phyloP scores from a whole-genome alignment of 108 stramenopile genomes.

The Discostella stelligeroides region DNA sequence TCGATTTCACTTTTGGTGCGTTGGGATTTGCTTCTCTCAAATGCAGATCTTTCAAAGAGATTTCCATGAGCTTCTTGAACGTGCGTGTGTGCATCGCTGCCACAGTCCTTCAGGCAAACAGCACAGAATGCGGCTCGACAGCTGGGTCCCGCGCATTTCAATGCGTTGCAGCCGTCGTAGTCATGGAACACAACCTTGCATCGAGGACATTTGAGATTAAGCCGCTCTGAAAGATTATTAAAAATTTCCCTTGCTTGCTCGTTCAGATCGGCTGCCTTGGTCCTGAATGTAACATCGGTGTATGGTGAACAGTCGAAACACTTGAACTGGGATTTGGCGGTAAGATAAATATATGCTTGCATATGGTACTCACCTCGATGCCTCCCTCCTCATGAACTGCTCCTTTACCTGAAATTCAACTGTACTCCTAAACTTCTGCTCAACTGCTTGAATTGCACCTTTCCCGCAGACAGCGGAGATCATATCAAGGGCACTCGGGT shows the following conservation, averaged over 20 bases:
- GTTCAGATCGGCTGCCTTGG: constrained; percentile 25
- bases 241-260: constrained; percentile 36
- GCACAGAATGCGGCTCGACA: constrained; percentile 55
- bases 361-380: constrained; percentile 17
- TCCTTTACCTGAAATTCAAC: constrained; percentile 48
- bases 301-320: too few relatives aligned
- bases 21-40: constrained; percentile 14
- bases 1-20: constrained; percentile 22
- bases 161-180: constrained; percentile 59
- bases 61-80: constrained; percentile 22
- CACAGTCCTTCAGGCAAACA: constrained; percentile 54
- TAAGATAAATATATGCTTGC: too few relatives aligned
- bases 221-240: constrained; percentile 39
- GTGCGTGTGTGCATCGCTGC: constrained; percentile 48
- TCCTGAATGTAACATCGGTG: background rate
- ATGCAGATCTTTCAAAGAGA: constrained; percentile 42
- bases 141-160: constrained; percentile 25
- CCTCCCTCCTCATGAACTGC: constrained; percentile 23
- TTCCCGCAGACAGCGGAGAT: constrained; percentile 45
- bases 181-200: constrained; percentile 48
- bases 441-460: constrained; percentile 51
- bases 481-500: constrained; percentile 44
- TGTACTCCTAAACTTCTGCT: constrained; percentile 40
- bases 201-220: constrained; percentile 55
- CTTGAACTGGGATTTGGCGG: too few relatives aligned